Conservation (phyloP, 2,329 filamentous ascomycete genomes). For the Pyricularia sp. region DNA sequence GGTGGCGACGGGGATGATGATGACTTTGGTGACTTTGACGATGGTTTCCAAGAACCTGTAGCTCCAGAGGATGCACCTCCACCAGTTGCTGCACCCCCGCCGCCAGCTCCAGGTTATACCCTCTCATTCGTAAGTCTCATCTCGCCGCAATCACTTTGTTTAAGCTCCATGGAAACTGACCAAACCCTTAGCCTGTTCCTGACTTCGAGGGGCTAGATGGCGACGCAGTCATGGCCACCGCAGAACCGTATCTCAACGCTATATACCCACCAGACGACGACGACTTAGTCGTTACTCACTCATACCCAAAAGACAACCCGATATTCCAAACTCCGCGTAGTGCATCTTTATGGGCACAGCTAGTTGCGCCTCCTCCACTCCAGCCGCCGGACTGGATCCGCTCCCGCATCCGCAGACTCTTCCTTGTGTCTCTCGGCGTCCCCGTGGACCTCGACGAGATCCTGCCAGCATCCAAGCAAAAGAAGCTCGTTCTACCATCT, state of each 20-base stretch:
- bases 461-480: slow-evolving; percentile 91
- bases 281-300: slow-evolving; percentile 30
- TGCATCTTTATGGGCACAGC: slow-evolving; percentile 89
- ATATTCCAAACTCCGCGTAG: slow-evolving; percentile 80
- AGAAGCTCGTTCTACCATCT: slow-evolving; percentile 90
- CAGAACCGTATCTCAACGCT: slow-evolving; percentile 56
- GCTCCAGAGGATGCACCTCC: slow-evolving; percentile 25
- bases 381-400: slow-evolving; percentile 98
- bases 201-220: slow-evolving; percentile 54
- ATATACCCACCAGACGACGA: slow-evolving; percentile 54
- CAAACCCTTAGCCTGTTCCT: slow-evolving; percentile 46
- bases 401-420: slow-evolving; percentile 86
- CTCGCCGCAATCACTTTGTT: background rate
- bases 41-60: slow-evolving; percentile 53
- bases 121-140: slow-evolving; percentile 18
- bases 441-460: slow-evolving; percentile 97
- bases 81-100: slow-evolving; percentile 30
- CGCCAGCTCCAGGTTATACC: slow-evolving; percentile 15
- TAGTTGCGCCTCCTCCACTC: slow-evolving; percentile 87
- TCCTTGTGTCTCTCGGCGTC: slow-evolving; percentile 90
- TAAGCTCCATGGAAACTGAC: slow-evolving; percentile 13
- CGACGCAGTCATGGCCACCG: slow-evolving; percentile 50
- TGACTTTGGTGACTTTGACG: slow-evolving; percentile 62
- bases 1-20: slow-evolving; percentile 37
- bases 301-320: slow-evolving; percentile 44